Percentiles rank a stretch among this genome's conserved stretches.
These are phyloP conservation scores for Coemansia sp. DNA, from an alignment of 192 early-diverging fungal species.

Conservation along the genomic window DNA sequence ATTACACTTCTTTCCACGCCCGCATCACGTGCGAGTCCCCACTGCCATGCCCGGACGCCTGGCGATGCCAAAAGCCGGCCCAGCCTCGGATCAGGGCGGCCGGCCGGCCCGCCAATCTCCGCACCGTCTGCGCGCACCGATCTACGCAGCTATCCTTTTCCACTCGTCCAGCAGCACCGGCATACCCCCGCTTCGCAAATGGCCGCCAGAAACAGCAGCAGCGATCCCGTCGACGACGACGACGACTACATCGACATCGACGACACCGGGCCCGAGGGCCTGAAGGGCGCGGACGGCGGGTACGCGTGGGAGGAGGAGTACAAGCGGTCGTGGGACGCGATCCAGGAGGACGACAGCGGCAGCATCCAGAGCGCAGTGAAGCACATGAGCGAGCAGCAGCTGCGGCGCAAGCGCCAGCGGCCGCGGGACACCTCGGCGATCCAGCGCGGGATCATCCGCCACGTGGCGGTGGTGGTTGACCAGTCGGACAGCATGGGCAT, in stretches of 20 bases:
- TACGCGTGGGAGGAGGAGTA: conserved; percentile 97
- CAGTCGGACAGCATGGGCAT: conserved; percentile 82
- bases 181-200: neutral
- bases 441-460: conserved; percentile 82
- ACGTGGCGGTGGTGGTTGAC: conserved; percentile 82
- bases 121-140: no score
- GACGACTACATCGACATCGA: conserved; percentile 54
- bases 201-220: conserved; percentile 4
- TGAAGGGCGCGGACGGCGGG: conserved; percentile 58
- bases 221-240: conserved; percentile 28
- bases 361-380: conserved; percentile 74
- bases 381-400: conserved; percentile 65
- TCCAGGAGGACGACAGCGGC: conserved; percentile 86
- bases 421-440: conserved; percentile 70
- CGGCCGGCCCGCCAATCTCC: no score
- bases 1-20: no score
- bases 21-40: no score
- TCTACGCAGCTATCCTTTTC: no score
- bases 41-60: no score
- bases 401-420: conserved; percentile 59
- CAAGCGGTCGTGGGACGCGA: conserved; percentile 94
- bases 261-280: conserved; percentile 41
- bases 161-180: no score
- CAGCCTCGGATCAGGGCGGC: no score
- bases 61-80: no score